phyloP scores from a whole-genome alignment of 805 yeast species.

The Yamadazyma sp. region DNA sequence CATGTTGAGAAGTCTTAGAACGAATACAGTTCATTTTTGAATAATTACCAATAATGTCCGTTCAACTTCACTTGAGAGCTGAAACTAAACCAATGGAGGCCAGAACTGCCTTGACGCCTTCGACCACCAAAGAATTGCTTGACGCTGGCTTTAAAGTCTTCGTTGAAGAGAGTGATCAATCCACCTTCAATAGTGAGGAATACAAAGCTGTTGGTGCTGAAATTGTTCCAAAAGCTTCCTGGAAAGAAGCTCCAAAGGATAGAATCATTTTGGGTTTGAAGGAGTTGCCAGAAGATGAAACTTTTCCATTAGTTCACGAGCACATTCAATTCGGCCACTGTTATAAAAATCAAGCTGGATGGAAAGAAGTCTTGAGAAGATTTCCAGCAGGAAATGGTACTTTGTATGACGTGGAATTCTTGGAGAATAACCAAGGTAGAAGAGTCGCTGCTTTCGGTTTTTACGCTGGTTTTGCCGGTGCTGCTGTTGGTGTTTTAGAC shows the following conservation, averaged over 20 bases:
- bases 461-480: conserved; percentile 99
- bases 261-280: conserved; percentile 90
- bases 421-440: conserved; percentile 92
- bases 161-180: conserved; percentile 85
- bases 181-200: conserved; percentile 75
- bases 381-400: conserved; percentile 90
- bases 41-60: too few relatives aligned
- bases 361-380: conserved; percentile 86
- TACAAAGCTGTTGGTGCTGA: conserved; percentile 78
- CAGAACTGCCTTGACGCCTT: conserved; percentile 94
- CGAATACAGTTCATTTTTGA: too few relatives aligned
- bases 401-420: conserved; percentile 89
- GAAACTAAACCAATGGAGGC: conserved; percentile 97
- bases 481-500: conserved; percentile 90
- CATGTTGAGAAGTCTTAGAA: too few relatives aligned
- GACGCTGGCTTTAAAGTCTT: conserved; percentile 85
- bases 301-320: conserved; percentile 91
- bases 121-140: conserved; percentile 77
- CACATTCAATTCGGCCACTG: conserved; percentile 99
- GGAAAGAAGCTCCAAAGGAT: conserved; percentile 89
- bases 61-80: conserved; percentile 85
- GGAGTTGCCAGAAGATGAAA: conserved; percentile 86
- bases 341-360: conserved; percentile 95
- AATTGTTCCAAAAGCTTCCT: conserved; percentile 89
- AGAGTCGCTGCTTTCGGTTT: conserved; percentile 99